Percentiles rank a stretch among this genome's conserved stretches.
Conservation (phyloP, 163 green algal genomes). For the Scenedesmus sp. region DNA sequence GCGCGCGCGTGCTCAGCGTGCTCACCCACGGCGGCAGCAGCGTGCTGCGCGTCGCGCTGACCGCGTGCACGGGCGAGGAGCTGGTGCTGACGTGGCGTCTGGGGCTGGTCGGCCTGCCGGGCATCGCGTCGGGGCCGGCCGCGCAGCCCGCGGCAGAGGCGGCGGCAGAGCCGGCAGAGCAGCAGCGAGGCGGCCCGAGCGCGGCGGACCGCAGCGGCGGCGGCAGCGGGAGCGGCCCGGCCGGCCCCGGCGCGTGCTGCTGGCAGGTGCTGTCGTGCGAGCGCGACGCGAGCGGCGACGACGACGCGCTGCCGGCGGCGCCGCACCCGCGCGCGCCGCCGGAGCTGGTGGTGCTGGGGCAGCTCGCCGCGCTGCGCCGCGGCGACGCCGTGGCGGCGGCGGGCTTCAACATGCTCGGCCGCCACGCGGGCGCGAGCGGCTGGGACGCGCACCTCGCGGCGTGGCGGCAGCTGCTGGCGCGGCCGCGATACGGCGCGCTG, state of each 20-base stretch:
- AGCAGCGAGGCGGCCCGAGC: background rate
- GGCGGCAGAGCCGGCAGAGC: conserved; percentile 12
- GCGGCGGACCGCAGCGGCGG: background rate
- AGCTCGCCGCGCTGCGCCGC: conserved; percentile 56
- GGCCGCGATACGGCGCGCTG: conserved; percentile 45
- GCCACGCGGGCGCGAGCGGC: conserved; percentile 24
- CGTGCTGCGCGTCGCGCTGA: conserved; percentile 62
- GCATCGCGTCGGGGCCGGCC: background rate
- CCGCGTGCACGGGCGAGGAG: conserved; percentile 49
- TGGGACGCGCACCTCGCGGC: conserved; percentile 25
- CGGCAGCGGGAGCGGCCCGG: conserved; percentile 6
- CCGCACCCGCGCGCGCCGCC: conserved; percentile 32
- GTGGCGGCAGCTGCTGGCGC: conserved; percentile 46
- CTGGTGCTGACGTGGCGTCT: conserved; percentile 35
- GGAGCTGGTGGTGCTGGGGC: conserved; percentile 49
- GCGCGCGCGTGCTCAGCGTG: conserved; percentile 64
- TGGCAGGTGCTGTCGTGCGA: conserved; percentile 40
- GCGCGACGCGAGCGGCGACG: conserved; percentile 37
- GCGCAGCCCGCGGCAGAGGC: background rate
- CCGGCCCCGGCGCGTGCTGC: background rate
- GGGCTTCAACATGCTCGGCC: conserved; percentile 51
- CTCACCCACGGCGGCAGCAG: conserved; percentile 53
- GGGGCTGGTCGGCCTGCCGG: conserved; percentile 6
- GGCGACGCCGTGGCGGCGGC: conserved; percentile 45
- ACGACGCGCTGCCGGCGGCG: conserved; percentile 22